Conservation (phyloP, 2,329 filamentous ascomycete genomes). For the Aulographum hederae region DNA sequence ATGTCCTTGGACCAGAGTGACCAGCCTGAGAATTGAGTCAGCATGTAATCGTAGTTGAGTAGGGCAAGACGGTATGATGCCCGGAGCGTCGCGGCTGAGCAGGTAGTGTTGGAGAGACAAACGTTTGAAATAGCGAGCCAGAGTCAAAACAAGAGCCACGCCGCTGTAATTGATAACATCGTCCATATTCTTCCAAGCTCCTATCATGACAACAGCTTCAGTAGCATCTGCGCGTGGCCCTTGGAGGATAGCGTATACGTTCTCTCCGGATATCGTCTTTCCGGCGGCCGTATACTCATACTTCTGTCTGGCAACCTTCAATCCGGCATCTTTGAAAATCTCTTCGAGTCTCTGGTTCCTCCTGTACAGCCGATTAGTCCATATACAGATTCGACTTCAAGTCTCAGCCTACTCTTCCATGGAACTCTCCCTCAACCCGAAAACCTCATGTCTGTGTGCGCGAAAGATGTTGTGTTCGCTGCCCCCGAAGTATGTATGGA, state of each 20-base stretch:
- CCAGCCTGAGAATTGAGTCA: slow-evolving; percentile 40
- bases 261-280: slow-evolving; percentile 58
- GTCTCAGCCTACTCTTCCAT: slow-evolving; percentile 16
- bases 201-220: slow-evolving; percentile 85
- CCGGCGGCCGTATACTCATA: slow-evolving; percentile 70
- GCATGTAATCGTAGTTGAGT: background rate
- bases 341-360: slow-evolving; percentile 51
- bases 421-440: slow-evolving; percentile 32
- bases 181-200: slow-evolving; percentile 70
- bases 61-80: background rate
- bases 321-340: slow-evolving; percentile 58
- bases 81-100: slow-evolving; percentile 11
- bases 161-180: slow-evolving; percentile 70
- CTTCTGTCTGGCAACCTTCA: slow-evolving; percentile 77
- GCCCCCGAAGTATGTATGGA: slow-evolving; percentile 93
- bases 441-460: slow-evolving; percentile 73
- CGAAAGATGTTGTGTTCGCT: slow-evolving; percentile 91
- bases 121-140: slow-evolving; percentile 90
- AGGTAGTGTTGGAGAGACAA: background rate
- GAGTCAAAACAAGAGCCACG: slow-evolving; percentile 65
- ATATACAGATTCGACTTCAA: slow-evolving; percentile 7
- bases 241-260: slow-evolving; percentile 83
- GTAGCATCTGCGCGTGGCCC: slow-evolving; percentile 91
- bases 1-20: slow-evolving; percentile 99
- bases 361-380: slow-evolving; percentile 22